phyloP scores from a whole-genome alignment of 352 stramenopile species.

The Phytophthora macrochlamydospora region DNA sequence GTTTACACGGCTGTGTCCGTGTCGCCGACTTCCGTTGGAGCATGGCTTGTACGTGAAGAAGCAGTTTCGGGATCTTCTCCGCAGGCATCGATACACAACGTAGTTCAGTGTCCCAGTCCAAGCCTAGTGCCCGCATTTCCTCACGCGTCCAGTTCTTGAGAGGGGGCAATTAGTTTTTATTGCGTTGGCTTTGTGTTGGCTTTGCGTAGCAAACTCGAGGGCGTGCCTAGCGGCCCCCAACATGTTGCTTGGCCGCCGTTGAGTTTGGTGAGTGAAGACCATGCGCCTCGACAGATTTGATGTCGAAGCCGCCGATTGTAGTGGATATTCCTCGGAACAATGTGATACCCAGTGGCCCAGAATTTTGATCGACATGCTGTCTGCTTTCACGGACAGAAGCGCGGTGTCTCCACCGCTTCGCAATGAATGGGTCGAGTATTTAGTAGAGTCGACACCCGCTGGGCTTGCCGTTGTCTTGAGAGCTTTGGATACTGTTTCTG shows the following conservation, averaged over 20 bases:
- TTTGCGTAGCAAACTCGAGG: neutral
- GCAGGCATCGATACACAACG: too few species aligned
- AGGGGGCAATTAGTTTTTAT: neutral
- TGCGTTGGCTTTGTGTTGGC: neutral
- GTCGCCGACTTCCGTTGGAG: too few species aligned
- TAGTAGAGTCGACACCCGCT: neutral
- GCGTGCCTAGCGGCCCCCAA: conserved; percentile 4
- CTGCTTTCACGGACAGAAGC: neutral
- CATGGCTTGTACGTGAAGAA: too few species aligned
- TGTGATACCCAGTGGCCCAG: neutral
- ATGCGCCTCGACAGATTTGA: neutral
- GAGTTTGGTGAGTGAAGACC: neutral
- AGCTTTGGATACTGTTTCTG: neutral
- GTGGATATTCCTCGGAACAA: neutral
- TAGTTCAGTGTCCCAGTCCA: too few species aligned
- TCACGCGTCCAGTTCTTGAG: neutral
- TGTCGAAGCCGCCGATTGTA: neutral
- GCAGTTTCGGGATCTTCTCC: too few species aligned
- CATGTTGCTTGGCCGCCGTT: neutral
- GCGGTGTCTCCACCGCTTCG: neutral
- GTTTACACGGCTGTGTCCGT: too few species aligned
- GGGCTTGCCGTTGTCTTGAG: neutral
- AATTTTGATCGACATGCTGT: conserved; percentile 2
- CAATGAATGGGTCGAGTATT: neutral
- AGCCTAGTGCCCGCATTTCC: neutral